Evolutionary conservation across 768 basidiomycete species (phyloP).

Genomic region (Boletus tylopilopsis): DNA sequence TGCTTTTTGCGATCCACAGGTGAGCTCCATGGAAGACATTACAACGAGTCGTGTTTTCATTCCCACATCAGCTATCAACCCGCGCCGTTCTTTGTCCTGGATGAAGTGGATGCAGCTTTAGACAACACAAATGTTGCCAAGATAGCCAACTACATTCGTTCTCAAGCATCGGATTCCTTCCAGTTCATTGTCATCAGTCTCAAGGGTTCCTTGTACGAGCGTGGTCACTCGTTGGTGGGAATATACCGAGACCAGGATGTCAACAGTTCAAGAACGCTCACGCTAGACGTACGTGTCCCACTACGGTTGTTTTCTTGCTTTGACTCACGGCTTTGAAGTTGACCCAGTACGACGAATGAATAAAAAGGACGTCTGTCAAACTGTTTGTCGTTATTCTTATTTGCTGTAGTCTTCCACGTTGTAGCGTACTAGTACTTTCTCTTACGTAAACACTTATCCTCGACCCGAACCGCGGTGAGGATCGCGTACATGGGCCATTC

Average conservation of each 20-base stretch:
- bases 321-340: conserved; percentile 18
- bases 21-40: conserved; percentile 23
- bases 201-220: conserved; percentile 90
- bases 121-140: conserved; percentile 99
- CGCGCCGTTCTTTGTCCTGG: conserved; percentile 97
- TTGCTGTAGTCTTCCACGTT: too few relatives aligned
- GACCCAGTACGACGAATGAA: conserved; percentile 29
- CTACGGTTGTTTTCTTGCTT: neutral
- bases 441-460: conserved; percentile 16
- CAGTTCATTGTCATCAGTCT: conserved; percentile 98
- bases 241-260: conserved; percentile 93
- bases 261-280: conserved; percentile 88
- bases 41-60: neutral
- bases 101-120: conserved; percentile 96
- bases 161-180: conserved; percentile 79
- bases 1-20: conserved; percentile 97
- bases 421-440: too few relatives aligned
- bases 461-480: too few relatives aligned
- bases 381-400: conserved; percentile 22
- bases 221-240: conserved; percentile 86
- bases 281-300: conserved; percentile 68
- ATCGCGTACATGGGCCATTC: conserved; percentile 28
- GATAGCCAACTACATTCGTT: conserved; percentile 88
- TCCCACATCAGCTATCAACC: conserved; percentile 75
- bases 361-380: neutral